Percentiles rank a stretch among this genome's conserved stretches.
Conservation (phyloP, 305 asterid genomes). For the Solanum hybrid region DNA sequence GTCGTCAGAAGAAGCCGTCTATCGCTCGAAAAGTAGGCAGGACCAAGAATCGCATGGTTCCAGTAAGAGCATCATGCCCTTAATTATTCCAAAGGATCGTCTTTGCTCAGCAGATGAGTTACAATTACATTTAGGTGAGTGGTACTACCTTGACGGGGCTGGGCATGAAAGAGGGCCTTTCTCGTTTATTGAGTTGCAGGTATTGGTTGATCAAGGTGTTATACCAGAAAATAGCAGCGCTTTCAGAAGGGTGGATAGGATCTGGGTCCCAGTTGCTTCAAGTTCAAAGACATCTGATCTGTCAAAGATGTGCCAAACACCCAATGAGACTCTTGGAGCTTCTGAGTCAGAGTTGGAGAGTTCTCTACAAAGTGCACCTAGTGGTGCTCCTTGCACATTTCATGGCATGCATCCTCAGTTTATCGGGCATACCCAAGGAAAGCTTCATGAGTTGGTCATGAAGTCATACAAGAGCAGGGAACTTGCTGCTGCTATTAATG, state of each 20-base stretch:
- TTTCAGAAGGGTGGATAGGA: constrained; percentile 72
- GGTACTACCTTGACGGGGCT: constrained; percentile 96
- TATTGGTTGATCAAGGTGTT: constrained; percentile 74
- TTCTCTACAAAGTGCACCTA: constrained; percentile 20
- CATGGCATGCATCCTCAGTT: constrained; percentile 85
- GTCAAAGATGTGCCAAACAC: constrained; percentile 27
- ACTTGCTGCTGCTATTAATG: constrained; percentile 97
- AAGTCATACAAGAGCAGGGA: constrained; percentile 96
- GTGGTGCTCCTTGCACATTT: constrained; percentile 36
- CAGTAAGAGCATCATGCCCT: constrained; percentile 30
- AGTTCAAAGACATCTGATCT: constrained; percentile 25
- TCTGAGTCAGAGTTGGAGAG: constrained; percentile 28
- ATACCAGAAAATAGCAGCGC: constrained; percentile 73
- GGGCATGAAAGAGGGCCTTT: constrained; percentile 97
- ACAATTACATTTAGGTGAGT: constrained; percentile 71
- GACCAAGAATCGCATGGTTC: constrained; percentile 55
- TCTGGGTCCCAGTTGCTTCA: constrained; percentile 80
- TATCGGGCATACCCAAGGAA: constrained; percentile 90
- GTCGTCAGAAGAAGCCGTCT: constrained; percentile 56
- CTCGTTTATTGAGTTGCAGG: constrained; percentile 68
- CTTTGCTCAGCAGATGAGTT: constrained; percentile 70
- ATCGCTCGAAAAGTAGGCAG: constrained; percentile 34
- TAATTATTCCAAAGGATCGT: constrained; percentile 51
- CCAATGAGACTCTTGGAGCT: constrained; percentile 19
- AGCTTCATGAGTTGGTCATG: constrained; percentile 97